A percentile compares a stretch with the other conserved stretches of the same genome.
Conservation (phyloP, 2,329 filamentous ascomycete genomes). For the Aspergillus persii region DNA sequence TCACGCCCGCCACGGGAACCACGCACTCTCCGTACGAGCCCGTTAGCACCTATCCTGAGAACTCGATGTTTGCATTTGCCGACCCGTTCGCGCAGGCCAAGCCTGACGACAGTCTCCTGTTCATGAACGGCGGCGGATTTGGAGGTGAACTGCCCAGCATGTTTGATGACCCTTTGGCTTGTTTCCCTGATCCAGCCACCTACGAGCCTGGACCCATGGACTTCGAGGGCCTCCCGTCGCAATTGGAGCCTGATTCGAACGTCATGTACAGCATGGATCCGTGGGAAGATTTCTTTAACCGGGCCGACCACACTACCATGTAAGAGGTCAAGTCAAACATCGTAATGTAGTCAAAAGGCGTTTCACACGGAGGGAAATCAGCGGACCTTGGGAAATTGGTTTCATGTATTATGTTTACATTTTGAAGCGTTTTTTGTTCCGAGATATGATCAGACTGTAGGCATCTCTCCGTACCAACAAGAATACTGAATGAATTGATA, state of each 20-base stretch:
- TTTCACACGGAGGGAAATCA: not conserved
- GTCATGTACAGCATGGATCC: not conserved
- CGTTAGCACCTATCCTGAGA: slow-evolving; percentile 2
- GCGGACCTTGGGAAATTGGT: not conserved
- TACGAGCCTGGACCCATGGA: not conserved
- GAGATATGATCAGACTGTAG: not conserved
- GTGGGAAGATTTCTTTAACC: not conserved
- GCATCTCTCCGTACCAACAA: not conserved
- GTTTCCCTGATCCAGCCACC: not conserved
- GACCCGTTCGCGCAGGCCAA: slow-evolving; percentile 1
- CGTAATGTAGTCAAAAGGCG: not conserved
- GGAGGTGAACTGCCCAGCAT: not conserved
- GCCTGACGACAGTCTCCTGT: slow-evolving; percentile 3
- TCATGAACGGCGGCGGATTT: slow-evolving; percentile 1
- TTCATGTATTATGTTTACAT: not conserved
- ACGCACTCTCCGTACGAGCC: slow-evolving; percentile 1
- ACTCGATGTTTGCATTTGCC: not conserved
- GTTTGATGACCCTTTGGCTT: not conserved
- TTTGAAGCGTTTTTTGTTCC: not conserved
- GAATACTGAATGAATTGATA: not conserved
- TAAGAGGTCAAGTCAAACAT: not conserved
- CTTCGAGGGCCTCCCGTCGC: not conserved
- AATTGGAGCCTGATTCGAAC: not conserved
- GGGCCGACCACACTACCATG: not conserved
- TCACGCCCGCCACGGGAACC: slow-evolving; percentile 3